phyloP scores from a whole-genome alignment of 345 rosid genomes.

The Euphorbia pulcherrima region DNA sequence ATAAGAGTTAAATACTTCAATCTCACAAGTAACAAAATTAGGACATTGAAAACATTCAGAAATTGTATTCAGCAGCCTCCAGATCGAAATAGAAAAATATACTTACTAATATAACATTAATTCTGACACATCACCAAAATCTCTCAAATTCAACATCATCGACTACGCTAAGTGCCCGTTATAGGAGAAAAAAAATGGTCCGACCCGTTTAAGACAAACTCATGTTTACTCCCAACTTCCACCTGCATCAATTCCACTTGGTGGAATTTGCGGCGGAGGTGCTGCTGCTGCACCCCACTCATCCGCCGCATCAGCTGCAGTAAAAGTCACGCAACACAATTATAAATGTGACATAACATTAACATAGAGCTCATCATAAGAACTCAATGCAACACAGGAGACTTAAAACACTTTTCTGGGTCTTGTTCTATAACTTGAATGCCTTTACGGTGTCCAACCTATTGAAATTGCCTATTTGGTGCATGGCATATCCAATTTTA shows the following conservation, averaged over 20 bases:
- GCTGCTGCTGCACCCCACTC: background rate
- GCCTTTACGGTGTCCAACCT: no score
- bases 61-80: background rate
- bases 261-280: constrained; percentile 7
- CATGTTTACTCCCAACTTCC: constrained; percentile 45
- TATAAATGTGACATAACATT: no score
- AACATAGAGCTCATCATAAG: background rate
- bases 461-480: no score
- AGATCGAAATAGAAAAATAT: no score
- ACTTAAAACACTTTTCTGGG: no score
- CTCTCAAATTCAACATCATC: constrained; percentile 12
- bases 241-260: background rate
- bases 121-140: constrained; percentile 6
- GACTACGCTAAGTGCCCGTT: constrained; percentile 20
- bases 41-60: background rate
- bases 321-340: background rate
- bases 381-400: background rate
- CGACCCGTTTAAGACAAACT: constrained; percentile 6
- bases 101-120: background rate
- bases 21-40: background rate
- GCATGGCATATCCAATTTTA: no score
- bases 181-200: background rate
- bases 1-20: background rate
- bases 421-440: no score
- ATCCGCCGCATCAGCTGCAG: background rate